A percentile compares a stretch with the other conserved stretches of the same genome.
phyloP scores from a whole-genome alignment of 139 green algal species.

The Zygnema circumcarinatum region DNA sequence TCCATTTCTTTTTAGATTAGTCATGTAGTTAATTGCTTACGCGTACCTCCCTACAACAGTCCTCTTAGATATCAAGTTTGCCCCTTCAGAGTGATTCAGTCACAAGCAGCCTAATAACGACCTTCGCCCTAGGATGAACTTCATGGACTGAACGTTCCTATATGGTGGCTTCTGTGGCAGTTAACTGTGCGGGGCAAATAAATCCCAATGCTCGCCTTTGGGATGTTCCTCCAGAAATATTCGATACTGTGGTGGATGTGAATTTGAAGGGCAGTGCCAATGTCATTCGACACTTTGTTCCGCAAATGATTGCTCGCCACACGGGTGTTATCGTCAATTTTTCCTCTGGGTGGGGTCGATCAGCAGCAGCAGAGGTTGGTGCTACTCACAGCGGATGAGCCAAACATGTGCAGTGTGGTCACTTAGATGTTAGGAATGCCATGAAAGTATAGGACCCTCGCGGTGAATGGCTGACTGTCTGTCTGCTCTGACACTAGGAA shows the following conservation, averaged over 20 bases:
- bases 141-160: no score
- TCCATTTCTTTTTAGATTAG: no score
- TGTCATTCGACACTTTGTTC: conserved; percentile 49
- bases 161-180: conserved; percentile 25
- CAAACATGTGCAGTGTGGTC: background rate
- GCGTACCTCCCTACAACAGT: no score
- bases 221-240: conserved; percentile 43
- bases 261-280: conserved; percentile 51
- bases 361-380: conserved; percentile 40
- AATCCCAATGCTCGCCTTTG: conserved; percentile 44
- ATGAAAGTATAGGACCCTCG: no score
- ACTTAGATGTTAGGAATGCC: no score
- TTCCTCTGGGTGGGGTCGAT: conserved; percentile 52
- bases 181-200: conserved; percentile 49
- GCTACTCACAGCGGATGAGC: background rate
- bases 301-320: background rate
- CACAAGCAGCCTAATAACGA: no score
- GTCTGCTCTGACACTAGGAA: no score
- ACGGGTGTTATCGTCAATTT: conserved; percentile 46
- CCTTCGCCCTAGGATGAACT: no score
- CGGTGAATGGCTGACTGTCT: no score
- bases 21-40: no score
- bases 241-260: conserved; percentile 36
- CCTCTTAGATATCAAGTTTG: no score
- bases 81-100: no score